phyloP scores from a whole-genome alignment of 768 basidiomycete species.

The Tylopilus intermedius region DNA sequence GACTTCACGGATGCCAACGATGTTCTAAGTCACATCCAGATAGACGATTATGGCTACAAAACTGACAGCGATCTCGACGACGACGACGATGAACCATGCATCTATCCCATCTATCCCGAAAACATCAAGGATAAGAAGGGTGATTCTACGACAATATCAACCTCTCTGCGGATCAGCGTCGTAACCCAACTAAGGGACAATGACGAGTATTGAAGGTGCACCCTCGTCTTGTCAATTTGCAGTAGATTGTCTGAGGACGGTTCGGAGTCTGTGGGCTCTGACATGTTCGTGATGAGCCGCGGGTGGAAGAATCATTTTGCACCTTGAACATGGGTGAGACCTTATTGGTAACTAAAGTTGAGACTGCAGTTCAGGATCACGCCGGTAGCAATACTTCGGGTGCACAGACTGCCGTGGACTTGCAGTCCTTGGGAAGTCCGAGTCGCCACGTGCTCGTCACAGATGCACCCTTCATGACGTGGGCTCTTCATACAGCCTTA shows the following conservation, averaged over 20 bases:
- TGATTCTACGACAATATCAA: background rate
- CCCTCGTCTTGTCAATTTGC: background rate
- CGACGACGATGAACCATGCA: constrained; percentile 1
- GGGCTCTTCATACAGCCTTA: background rate
- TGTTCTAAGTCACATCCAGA: constrained; percentile 2
- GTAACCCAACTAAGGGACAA: background rate
- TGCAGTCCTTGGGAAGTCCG: constrained; percentile 3
- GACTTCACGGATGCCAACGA: constrained; percentile 14
- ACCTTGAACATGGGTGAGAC: background rate
- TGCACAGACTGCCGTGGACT: constrained; percentile 1
- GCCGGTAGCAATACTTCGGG: background rate
- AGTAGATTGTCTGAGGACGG: constrained; percentile 13
- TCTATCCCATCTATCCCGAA: background rate
- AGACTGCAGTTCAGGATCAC: background rate
- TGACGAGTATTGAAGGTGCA: constrained; percentile 3
- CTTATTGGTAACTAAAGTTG: background rate
- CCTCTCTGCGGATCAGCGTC: background rate
- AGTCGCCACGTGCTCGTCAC: constrained; percentile 25
- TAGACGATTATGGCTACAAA: constrained; percentile 28
- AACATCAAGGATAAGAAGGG: background rate
- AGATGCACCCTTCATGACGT: constrained; percentile 30
- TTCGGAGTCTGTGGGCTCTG: constrained; percentile 14
- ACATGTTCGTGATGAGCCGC: constrained; percentile 18
- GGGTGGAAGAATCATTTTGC: background rate
- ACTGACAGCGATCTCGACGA: constrained; percentile 36